phyloP scores from a whole-genome alignment of 345 rosid species.

The Moricandia moricandioides region DNA sequence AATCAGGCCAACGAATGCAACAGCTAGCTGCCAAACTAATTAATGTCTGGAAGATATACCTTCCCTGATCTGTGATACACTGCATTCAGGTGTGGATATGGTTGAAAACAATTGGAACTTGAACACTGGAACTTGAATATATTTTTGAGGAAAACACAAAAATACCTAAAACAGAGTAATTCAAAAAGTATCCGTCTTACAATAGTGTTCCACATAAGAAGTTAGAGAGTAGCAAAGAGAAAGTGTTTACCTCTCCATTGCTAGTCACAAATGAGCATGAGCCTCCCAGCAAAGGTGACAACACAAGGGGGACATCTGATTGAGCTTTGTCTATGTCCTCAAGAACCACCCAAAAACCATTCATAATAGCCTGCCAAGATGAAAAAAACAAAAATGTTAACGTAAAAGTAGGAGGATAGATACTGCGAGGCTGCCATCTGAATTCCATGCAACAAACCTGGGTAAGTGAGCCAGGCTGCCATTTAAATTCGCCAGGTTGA shows the following conservation, averaged over 20 bases:
- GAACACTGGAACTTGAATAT: slow-evolving; percentile 4
- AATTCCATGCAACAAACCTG: slow-evolving; percentile 58
- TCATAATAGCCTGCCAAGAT: slow-evolving; percentile 61
- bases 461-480: slow-evolving; percentile 96
- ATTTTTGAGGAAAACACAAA: slow-evolving; percentile 2
- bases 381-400: not conserved
- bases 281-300: slow-evolving; percentile 85
- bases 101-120: slow-evolving; percentile 88
- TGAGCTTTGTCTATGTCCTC: slow-evolving; percentile 96
- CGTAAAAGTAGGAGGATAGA: slow-evolving; percentile 9
- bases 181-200: not conserved
- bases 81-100: slow-evolving; percentile 60
- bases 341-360: slow-evolving; percentile 90
- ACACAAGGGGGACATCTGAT: slow-evolving; percentile 72
- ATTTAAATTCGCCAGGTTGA: slow-evolving; percentile 93
- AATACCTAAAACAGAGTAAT: slow-evolving; percentile 13
- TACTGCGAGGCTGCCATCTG: slow-evolving; percentile 5
- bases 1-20: slow-evolving; percentile 10
- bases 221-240: slow-evolving; percentile 5
- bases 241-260: slow-evolving; percentile 68
- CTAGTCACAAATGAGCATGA: slow-evolving; percentile 60
- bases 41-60: slow-evolving; percentile 40
- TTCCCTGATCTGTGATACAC: slow-evolving; percentile 44
- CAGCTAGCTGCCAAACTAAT: slow-evolving; percentile 13
- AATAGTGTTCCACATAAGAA: not conserved